Base-by-base conservation (phyloP, 257 asterid species). In the Solanum tacnaense region DNA sequence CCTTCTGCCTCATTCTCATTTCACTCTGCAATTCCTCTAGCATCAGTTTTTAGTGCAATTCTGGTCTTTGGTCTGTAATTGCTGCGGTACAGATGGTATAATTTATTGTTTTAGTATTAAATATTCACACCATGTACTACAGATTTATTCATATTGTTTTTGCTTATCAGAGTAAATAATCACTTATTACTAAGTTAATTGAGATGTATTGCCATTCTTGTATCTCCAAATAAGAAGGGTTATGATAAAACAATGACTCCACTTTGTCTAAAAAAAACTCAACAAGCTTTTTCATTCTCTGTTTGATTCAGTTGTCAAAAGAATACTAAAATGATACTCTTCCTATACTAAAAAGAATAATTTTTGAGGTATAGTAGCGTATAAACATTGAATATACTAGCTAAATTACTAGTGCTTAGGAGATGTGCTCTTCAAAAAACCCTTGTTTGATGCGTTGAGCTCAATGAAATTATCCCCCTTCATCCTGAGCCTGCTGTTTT, bases 381-480 rank as follows among this genome's bases (percentile, higher is more conserved):
- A 52, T 67, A 74, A 35, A 58, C 72, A 18, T 71, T 41, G 41
- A 16, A 6, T 32, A 32, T 74, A 41, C 49, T 39, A 38, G 41
- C 11, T 38, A 38, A 38, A 38, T 38, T 38, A 39, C 46, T 41
- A 76, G 52, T 36, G 41, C 83, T 74, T 74, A 21, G 90, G 91
- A 76, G 92, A 91, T 81, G 93, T 92, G 87, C 90, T 94, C 90
- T 93, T 94, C 87, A 95, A 88, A 88, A 97, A 94, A 44, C 79
- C 91, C 29, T 89, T 96, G 84, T 93, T 93, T 87, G 75, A 20
- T 78, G 91, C 89, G 52, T 78, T 90, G 32, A 62, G 75, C 89
- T 92, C 94, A 5, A 31, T 6, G 31, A 83, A 70, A 21, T 73
- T 89, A 27, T 46, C 89, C 91, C 92, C 85, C 90, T 84, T 39